A percentile compares a stretch with the other conserved stretches of the same genome.
These are phyloP conservation scores for Penicillium manginii DNA, from an alignment of 495 filamentous ascomycete genomes.

Conservation along the genomic window DNA sequence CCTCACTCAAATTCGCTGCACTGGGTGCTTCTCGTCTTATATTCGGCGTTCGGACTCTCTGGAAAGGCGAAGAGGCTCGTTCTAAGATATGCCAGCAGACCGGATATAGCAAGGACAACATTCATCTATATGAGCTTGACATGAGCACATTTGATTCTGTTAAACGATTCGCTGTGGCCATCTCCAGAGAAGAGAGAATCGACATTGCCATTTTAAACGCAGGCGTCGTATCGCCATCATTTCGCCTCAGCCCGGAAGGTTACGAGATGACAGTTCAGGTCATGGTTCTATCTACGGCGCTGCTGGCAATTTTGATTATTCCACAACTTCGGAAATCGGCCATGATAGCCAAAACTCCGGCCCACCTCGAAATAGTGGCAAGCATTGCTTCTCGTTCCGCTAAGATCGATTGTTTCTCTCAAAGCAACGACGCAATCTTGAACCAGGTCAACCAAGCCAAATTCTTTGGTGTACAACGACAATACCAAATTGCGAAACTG, in stretches of 20 bases:
- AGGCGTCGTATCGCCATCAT: conserved; percentile 18
- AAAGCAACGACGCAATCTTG: conserved; percentile 1
- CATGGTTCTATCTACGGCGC: conserved; percentile 13
- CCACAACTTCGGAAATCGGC: background rate
- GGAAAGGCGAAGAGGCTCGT: conserved; percentile 12
- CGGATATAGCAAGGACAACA: conserved; percentile 11
- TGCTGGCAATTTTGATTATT: conserved; percentile 4
- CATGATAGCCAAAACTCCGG: background rate
- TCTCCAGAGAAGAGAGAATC: background rate
- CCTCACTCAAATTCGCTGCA: conserved; percentile 13
- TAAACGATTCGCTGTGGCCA: conserved; percentile 26
- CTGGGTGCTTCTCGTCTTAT: conserved; percentile 19
- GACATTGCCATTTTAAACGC: conserved; percentile 27
- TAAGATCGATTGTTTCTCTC: background rate
- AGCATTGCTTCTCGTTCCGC: background rate
- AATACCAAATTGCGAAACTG: conserved; percentile 32
- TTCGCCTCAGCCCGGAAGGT: conserved; percentile 13
- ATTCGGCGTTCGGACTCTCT: conserved; percentile 17
- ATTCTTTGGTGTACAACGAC: conserved; percentile 12
- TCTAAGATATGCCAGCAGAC: conserved; percentile 4
- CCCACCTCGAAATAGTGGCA: conserved; percentile 5
- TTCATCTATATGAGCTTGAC: conserved; percentile 25
- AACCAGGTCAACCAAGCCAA: conserved; percentile 8
- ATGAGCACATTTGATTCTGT: conserved; percentile 35
- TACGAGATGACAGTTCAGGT: conserved; percentile 17